Base-by-base conservation (phyloP, 2,329 filamentous ascomycete species). In the Metarhizium robertsii region DNA sequence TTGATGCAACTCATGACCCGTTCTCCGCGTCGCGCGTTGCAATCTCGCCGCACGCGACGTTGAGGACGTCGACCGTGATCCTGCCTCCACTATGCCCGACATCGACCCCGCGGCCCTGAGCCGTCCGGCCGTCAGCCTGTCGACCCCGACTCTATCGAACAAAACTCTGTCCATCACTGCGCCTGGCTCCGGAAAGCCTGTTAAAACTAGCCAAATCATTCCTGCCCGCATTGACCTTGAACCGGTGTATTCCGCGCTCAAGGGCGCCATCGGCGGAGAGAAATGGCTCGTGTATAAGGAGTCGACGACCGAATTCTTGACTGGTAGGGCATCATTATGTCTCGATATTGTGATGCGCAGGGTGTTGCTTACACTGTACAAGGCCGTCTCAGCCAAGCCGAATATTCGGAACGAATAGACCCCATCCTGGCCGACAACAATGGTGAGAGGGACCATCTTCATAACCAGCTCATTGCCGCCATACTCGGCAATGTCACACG, bases 41-140 rank as follows among this genome's bases (percentile, higher is more conserved):
- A 69, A 60, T 59, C 67, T 64, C 65, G 69, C 68, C 68, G 74
- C 72, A 73, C 75, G 77, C 78, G 76, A 77, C 75, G 62, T 50
- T 48, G 50, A 53, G 38, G 45, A 40, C 25, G 25, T 30, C 18
- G 45, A 29, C 40, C 45, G 48, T 48, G 40, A 56, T 53, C 25
- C 49, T 49, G 49, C 49, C 49, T 43, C 43, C 65, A 66, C 64
- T 61, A 86, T 86, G 83, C 83, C 83, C 64, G 84, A 86, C 73
- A 86, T 87, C 73, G 84, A 86, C 75, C 84, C 84, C 65, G 82
- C 84, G 74, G 83, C 84, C 61, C 71, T 87, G 64, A 85, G 82
- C 75, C 81, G 83, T 65, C 79, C 81, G 59, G 72, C 81, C 50
- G 69, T 79, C 67, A 78, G 72, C 68, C 75, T 84, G 55, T 75